Base-by-base conservation (phyloP, 2,329 filamentous ascomycete genomes). In the Coniochaeta sp. region DNA sequence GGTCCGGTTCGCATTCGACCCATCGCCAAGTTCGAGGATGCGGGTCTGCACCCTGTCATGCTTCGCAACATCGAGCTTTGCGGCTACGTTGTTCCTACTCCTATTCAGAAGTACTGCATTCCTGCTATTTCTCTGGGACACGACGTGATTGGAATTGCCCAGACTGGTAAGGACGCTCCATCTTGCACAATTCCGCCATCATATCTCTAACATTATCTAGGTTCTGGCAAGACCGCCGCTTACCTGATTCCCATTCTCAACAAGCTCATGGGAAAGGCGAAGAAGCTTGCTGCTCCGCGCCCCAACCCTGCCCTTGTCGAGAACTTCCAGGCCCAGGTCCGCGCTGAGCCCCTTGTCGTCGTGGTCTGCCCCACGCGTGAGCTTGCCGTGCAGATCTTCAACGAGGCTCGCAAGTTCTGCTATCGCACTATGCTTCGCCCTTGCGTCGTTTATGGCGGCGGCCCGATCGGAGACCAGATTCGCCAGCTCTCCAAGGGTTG, bases 371-470 rank as follows among this genome's bases (percentile, higher is more conserved):
- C 95, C 0, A 95, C 90, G 59, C 89, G 95, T 38, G 95, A 99
- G 79, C 77, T 99, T 5, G 91, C 92, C 0, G 89, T 92, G 2
- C 95, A 99, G 71, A 96, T 98, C 66, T 98, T 96, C 75, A 91
- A 96, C 64, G 93, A 98, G 72, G 88, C 91, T 28, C 89, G 95
- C 63, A 91, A 93, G 67, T 85, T 98, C 56, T 97, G 92, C 72
- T 99, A 99, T 69, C 88, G 95, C 1, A 92, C 90, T 3, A 96
- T 96, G 91, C 81, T 99, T 61, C 91, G 95, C 44, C 93, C 95
- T 26, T 92, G 89, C 66, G 91, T 96, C 50, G 80, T 89, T 32
- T 99, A 98, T 66, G 95, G 95, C 57, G 95, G 95, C 63, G 86
- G 86, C 7, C 90, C 91, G 0, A 69, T 85, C n/a, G 72, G 74